Evolutionary conservation across 2,329 filamentous ascomycete species (phyloP).

Genomic region (Hypoxylon sp.): DNA sequence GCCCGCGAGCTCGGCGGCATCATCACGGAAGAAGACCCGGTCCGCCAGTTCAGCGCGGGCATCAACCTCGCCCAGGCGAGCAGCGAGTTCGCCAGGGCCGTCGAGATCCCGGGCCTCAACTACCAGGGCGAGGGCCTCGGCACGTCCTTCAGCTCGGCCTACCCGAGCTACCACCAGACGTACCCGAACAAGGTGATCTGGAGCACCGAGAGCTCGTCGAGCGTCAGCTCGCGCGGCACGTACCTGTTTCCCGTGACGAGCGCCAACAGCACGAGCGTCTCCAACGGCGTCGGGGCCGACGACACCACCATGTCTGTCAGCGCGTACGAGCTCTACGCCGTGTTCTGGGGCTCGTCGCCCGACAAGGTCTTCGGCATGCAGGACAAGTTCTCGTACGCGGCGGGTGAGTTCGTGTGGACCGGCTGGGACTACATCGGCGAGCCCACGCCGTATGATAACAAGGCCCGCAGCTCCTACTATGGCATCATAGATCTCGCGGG

Average conservation of each 20-base stretch:
- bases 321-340: constrained; percentile 64
- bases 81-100: constrained; percentile 21
- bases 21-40: constrained; percentile 12
- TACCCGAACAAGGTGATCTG: constrained; percentile 62
- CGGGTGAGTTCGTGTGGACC: constrained; percentile 65
- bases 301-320: constrained; percentile 54
- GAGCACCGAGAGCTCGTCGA: constrained; percentile 57
- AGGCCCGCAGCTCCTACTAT: constrained; percentile 63
- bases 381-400: constrained; percentile 61
- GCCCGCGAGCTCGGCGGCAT: constrained; percentile 46
- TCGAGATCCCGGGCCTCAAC: constrained; percentile 59
- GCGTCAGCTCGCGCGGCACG: constrained; percentile 62
- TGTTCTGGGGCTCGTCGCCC: constrained; percentile 60
- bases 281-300: constrained; percentile 54
- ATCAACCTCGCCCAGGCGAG: constrained; percentile 16
- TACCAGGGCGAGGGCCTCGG: constrained; percentile 58
- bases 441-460: constrained; percentile 59
- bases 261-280: constrained; percentile 54
- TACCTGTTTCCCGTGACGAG: constrained; percentile 64
- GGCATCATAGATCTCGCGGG: constrained; percentile 69
- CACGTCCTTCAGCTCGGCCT: constrained; percentile 48
- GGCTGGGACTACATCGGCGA: constrained; percentile 64
- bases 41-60: constrained; percentile 14
- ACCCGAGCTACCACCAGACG: constrained; percentile 56
- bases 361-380: constrained; percentile 66